Base-by-base conservation (phyloP, 2,329 filamentous ascomycete genomes). In the Pestalotiopsis fici region DNA sequence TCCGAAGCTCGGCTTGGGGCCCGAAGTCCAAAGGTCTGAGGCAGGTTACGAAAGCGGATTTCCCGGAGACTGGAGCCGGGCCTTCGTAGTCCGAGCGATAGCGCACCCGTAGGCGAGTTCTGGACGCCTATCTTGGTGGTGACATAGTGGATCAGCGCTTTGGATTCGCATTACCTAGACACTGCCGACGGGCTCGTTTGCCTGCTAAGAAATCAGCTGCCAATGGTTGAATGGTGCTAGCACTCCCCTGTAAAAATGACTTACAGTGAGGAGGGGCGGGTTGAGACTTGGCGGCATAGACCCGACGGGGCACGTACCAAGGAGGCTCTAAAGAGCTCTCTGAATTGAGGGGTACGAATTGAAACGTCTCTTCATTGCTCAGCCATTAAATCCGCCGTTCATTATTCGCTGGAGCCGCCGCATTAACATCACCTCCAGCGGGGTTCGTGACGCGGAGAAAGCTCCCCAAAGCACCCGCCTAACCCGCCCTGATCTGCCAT, bases 1-100 rank as follows among this genome's bases (percentile, higher is more conserved):
- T 61, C 67, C 67, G 67, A 66, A 61, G 27, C 65, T 66, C 67
- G 67, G 67, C 65, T 60, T 65, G 35, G 56, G 60, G 37, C 35
- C 18, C 25, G 35, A 43, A 25, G 63, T 35, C 21, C 31, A 50
- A 35, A 35, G 43, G 43, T 50, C 43, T n/a, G 43, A 50, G 15
- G 57, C 56, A 28, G 62, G 31, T 47, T 15, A 50, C 21, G 6
- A 23, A 27, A 60, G 23, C 54, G 37, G 59, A 62, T 12, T 37
- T 67, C 65, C 62, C 43, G 43, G 62, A 31, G 37, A 31, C 31
- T 12, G 35, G 54, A 39, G 23, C n/a, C 50, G 50, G 63, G 31
- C 50, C 63, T 59, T 59, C 13, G 56, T 21, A 28, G 54, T 6
- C 50, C 63, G 50, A 31, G 23, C 21, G 28, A 65, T 25, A 55